Base-by-base conservation (phyloP, 208 protist species). In the Acanthamoeba royreba region DNA sequence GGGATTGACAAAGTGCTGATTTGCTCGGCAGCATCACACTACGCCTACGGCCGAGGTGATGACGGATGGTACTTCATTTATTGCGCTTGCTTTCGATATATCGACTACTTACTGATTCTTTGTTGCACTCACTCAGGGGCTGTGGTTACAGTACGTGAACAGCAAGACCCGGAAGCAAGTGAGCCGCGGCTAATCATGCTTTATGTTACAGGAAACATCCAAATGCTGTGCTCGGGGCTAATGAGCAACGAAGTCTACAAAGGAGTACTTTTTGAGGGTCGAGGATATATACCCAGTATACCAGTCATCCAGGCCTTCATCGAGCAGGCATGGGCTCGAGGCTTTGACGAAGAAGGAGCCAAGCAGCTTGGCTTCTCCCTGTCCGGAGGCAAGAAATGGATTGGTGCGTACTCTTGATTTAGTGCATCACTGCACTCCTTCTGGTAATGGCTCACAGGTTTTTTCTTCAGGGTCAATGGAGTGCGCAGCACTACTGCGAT, bases 401-500 rank as follows among this genome's bases (percentile, higher is more conserved):
- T 92, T 46, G 83, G 83, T 90, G 38, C 28, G 1, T 15, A 42
- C 8, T 61, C 9, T 0, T n/a, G 22, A 49, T 8, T 31, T n/a
- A 31, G 8, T 31, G 0, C 4, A 66, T n/a, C 55, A n/a, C n/a
- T n/a, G n/a, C n/a, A n/a, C n/a, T n/a, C n/a, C n/a, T n/a, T n/a
- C n/a, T n/a, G n/a, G n/a, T n/a, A n/a, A n/a, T n/a, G n/a, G n/a
- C n/a, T n/a, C n/a, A n/a, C n/a, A n/a, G n/a, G n/a, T n/a, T n/a
- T n/a, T n/a, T n/a, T n/a, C n/a, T n/a, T n/a, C n/a, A 92, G 88
- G 88, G 31, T 92, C 88, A 4, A 79, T 92, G 88, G 88, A 92
- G 40, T 92, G 88, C 25, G 88, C 88, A 22, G 88, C 88, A 17
- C 35, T 92, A 0, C 63, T 92, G 55, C 88, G 88, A n/a, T 92